Evolutionary conservation across 73 alveolate species (phyloP).

Genomic region (Paramecium sexaurelia): DNA sequence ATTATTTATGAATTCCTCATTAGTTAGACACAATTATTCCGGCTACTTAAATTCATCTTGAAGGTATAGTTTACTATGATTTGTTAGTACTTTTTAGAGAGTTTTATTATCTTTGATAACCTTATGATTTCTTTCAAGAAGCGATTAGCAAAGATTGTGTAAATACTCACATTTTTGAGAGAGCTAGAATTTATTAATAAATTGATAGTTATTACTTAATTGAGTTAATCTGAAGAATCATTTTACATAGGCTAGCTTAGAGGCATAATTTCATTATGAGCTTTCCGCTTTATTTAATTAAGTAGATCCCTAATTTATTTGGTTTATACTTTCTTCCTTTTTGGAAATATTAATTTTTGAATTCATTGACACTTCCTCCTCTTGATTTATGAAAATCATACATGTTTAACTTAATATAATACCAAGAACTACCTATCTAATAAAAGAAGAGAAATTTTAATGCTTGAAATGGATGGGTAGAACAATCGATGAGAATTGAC

Average conservation of each 20-base stretch:
- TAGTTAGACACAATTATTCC: neutral
- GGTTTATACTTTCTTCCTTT: slow-evolving; percentile 57
- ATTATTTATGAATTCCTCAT: neutral
- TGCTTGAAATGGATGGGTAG: slow-evolving; percentile 66
- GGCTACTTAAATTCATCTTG: neutral
- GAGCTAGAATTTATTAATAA: neutral
- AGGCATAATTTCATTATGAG: neutral
- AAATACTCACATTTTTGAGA: neutral
- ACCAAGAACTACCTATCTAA: slow-evolving; percentile 5
- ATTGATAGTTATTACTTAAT: neutral
- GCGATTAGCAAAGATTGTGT: neutral
- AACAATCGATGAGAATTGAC: slow-evolving; percentile 59
- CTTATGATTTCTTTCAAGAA: neutral
- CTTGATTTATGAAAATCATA: slow-evolving; percentile 63
- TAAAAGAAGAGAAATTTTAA: slow-evolving; percentile 53
- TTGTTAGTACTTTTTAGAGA: neutral
- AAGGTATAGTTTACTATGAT: neutral
- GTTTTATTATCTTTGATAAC: neutral
- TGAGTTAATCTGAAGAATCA: neutral
- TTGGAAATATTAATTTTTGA: slow-evolving; percentile 53
- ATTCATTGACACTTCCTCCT: slow-evolving; percentile 49
- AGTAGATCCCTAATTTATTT: slow-evolving; percentile 6
- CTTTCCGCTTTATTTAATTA: neutral
- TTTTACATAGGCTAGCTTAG: neutral
- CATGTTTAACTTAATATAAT: slow-evolving; percentile 55